A percentile compares a stretch with the other conserved stretches of the same genome.
Conservation (phyloP, 768 basidiomycete species). For the Lactarius evosmus region DNA sequence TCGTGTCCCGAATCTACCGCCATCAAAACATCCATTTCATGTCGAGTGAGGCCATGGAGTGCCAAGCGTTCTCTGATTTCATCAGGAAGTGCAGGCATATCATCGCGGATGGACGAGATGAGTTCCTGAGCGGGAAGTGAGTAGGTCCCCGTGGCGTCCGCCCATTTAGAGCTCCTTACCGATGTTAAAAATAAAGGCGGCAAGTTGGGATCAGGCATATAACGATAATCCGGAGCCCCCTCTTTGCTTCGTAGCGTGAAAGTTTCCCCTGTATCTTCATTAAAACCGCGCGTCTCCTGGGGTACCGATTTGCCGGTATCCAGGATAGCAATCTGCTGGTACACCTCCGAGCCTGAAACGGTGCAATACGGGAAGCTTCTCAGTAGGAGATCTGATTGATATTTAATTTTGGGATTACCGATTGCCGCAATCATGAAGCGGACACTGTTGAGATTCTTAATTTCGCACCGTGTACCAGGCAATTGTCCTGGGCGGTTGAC, state of each 20-base stretch:
- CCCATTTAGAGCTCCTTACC: constrained; percentile 35
- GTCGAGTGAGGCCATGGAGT: constrained; percentile 49
- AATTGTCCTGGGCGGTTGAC: constrained; percentile 63
- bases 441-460: constrained; percentile 95
- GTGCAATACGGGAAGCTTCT: neutral
- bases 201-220: constrained; percentile 97
- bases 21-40: constrained; percentile 76
- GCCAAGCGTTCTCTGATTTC: constrained; percentile 57
- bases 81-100: constrained; percentile 76
- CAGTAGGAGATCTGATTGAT: neutral
- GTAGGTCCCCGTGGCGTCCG: neutral
- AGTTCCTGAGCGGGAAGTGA: constrained; percentile 47
- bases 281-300: constrained; percentile 91
- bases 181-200: constrained; percentile 63
- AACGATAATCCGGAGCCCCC: constrained; percentile 92
- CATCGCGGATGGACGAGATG: constrained; percentile 47
- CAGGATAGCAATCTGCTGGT: constrained; percentile 67
- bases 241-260: constrained; percentile 85
- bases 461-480: constrained; percentile 84
- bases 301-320: constrained; percentile 43
- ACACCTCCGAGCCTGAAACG: constrained; percentile 71
- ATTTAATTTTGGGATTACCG: constrained; percentile 41
- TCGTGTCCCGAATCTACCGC: constrained; percentile 64
- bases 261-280: constrained; percentile 78
- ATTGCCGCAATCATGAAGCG: constrained; percentile 83